Conservation (phyloP, 176 grass and related monocot species). For the Paspalum vaginatum region DNA sequence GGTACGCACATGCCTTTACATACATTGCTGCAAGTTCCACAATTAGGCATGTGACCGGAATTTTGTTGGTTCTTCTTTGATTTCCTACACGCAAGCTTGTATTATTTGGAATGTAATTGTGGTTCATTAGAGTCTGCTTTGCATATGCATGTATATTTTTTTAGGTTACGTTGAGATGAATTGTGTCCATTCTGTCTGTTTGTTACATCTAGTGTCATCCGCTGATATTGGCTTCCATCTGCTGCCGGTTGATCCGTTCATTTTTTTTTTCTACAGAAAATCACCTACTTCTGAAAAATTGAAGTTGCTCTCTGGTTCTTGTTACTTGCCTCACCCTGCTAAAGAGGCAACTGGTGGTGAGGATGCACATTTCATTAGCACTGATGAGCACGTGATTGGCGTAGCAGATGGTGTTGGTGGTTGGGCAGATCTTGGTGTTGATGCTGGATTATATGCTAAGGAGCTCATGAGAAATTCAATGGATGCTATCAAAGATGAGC, state of each 20-base stretch:
- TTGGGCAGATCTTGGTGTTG: slow-evolving; percentile 87
- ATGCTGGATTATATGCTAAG: slow-evolving; percentile 89
- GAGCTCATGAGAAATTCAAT: slow-evolving; percentile 86
- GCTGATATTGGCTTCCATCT: neutral
- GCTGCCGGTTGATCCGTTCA: neutral
- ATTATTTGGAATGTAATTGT: neutral
- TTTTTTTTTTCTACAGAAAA: slow-evolving; percentile 56
- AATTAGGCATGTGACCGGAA: neutral
- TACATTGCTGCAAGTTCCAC: neutral
- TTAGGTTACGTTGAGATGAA: neutral
- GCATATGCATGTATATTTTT: neutral
- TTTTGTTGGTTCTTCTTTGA: neutral
- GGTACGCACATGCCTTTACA: neutral
- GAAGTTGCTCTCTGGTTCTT: slow-evolving; percentile 86
- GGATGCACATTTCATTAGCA: slow-evolving; percentile 93
- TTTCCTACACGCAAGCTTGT: neutral
- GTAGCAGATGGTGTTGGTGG: slow-evolving; percentile 98
- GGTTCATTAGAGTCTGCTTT: neutral
- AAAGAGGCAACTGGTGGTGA: slow-evolving; percentile 97
- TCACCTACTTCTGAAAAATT: slow-evolving; percentile 41
- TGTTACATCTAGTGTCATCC: slow-evolving; percentile 1
- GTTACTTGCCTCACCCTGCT: slow-evolving; percentile 93
- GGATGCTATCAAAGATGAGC: slow-evolving; percentile 76
- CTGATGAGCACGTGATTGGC: slow-evolving; percentile 77
- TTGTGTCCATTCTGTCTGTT: neutral